phyloP scores from a whole-genome alignment of 164 flowering plant species.

The Aristolochia californica region DNA sequence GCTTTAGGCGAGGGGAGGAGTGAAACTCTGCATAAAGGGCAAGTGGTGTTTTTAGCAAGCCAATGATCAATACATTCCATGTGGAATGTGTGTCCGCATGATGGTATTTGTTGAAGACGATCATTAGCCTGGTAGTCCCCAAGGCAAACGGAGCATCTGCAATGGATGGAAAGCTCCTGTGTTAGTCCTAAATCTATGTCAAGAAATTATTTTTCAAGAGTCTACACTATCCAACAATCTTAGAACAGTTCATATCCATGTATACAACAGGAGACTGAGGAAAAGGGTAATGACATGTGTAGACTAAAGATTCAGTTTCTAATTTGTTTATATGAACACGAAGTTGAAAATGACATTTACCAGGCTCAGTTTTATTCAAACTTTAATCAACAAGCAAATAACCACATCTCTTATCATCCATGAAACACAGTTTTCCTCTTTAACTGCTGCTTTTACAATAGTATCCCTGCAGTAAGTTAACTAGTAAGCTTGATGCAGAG shows the following conservation, averaged over 20 bases:
- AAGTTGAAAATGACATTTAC: too few relatives aligned
- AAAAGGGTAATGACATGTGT: too few relatives aligned
- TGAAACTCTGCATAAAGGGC: conserved; percentile 68
- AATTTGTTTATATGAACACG: too few relatives aligned
- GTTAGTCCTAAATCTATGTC: background rate
- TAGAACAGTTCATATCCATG: background rate
- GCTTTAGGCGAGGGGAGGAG: conserved; percentile 30
- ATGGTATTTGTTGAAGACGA: conserved; percentile 73
- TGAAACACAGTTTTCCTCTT: too few relatives aligned
- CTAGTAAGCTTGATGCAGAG: too few relatives aligned
- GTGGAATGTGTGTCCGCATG: conserved; percentile 77
- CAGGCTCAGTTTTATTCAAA: too few relatives aligned
- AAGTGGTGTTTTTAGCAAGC: conserved; percentile 51
- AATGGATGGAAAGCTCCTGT: background rate
- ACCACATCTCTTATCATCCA: too few relatives aligned
- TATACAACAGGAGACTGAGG: too few relatives aligned
- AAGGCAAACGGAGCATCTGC: conserved; percentile 85
- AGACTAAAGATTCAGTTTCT: too few relatives aligned
- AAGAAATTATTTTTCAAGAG: background rate
- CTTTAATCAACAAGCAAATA: too few relatives aligned
- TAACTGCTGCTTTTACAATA: too few relatives aligned
- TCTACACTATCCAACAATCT: background rate
- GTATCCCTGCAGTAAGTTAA: too few relatives aligned
- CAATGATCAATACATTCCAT: conserved; percentile 67
- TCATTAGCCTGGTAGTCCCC: conserved; percentile 76